A percentile compares a stretch with the other conserved stretches of the same genome.
These are phyloP conservation scores for Populus deltoides DNA, from an alignment of 345 rosid genomes.

Conservation along the genomic window DNA sequence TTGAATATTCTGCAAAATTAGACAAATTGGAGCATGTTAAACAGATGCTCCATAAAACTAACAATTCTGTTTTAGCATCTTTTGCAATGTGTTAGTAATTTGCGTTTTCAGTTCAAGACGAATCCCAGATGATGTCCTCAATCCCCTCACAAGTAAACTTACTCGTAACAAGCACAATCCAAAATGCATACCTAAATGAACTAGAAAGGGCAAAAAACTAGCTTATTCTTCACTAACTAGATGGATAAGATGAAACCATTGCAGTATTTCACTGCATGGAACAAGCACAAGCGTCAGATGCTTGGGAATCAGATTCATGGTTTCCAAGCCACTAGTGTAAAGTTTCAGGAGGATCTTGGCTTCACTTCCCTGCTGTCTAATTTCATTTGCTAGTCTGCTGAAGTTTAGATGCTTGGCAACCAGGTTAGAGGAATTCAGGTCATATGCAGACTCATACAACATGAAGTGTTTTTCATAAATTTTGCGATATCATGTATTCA, in stretches of 20 bases:
- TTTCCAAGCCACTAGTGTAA: background rate
- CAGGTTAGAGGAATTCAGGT: background rate
- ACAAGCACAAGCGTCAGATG: background rate
- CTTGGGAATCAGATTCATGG: background rate
- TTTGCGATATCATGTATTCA: background rate
- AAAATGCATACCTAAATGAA: background rate
- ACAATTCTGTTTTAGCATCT: background rate
- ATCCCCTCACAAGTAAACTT: background rate
- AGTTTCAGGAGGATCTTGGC: background rate
- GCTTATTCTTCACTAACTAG: background rate
- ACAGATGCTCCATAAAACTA: background rate
- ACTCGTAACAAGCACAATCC: background rate
- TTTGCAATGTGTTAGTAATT: background rate
- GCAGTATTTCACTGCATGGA: background rate
- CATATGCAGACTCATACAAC: background rate
- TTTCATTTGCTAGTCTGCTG: background rate
- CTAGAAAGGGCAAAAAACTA: background rate
- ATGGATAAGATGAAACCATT: background rate
- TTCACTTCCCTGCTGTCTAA: background rate
- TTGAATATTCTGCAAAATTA: slow-evolving; percentile 77
- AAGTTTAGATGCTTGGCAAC: background rate
- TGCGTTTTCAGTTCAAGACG: background rate
- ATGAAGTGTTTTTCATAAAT: background rate
- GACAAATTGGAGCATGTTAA: background rate
- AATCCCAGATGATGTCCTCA: background rate